These are phyloP conservation scores for Telfairia occidentalis DNA, from an alignment of 331 rosid species.

Conservation along the genomic window DNA sequence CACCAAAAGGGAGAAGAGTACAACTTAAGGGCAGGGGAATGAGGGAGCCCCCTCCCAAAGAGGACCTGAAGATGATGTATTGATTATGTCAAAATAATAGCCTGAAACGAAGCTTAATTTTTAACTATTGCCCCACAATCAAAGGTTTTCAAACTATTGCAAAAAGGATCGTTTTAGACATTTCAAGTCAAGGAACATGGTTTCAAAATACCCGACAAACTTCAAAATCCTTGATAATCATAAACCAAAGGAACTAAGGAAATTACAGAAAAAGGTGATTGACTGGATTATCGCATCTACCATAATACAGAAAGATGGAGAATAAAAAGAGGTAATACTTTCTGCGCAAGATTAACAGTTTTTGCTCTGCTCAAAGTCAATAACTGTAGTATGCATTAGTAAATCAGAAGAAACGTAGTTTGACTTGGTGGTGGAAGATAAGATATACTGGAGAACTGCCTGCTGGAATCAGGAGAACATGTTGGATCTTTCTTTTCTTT, in stretches of 20 bases:
- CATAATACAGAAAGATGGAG: background rate
- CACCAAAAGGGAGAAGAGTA: too few species aligned
- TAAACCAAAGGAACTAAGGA: background rate
- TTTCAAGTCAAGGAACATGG: background rate
- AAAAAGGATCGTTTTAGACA: background rate
- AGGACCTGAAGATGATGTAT: too few species aligned
- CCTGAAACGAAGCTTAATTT: background rate
- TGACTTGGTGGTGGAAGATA: background rate
- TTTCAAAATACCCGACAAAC: background rate
- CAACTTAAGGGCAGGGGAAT: too few species aligned
- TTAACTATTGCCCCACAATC: background rate
- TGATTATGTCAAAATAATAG: background rate
- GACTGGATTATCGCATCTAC: background rate
- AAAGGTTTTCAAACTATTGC: background rate
- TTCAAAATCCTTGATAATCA: conserved; percentile 1
- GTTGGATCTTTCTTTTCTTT: background rate
- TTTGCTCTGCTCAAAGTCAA: background rate
- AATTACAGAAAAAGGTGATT: background rate
- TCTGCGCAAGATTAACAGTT: background rate
- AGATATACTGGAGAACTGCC: background rate
- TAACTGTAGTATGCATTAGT: background rate
- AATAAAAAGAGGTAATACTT: background rate
- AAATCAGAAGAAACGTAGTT: background rate
- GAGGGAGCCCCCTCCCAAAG: too few species aligned
- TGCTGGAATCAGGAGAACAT: background rate